phyloP scores from a whole-genome alignment of 441 rosid genomes.

The Cnidoscolus chayamansa region DNA sequence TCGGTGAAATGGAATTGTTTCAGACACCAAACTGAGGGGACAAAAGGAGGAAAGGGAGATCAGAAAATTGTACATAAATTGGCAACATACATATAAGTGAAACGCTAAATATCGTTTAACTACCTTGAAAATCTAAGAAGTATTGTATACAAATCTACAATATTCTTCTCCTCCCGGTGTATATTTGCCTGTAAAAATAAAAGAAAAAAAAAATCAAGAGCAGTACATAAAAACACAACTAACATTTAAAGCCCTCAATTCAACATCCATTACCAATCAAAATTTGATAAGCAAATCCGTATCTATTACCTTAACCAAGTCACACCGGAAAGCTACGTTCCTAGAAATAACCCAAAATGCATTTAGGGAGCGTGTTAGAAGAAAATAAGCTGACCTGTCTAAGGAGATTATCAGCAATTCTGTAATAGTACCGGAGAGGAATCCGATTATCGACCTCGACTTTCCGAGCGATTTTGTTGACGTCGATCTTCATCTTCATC shows the following conservation, averaged over 20 bases:
- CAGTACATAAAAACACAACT: not conserved
- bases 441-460: slow-evolving; percentile 83
- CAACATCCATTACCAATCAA: not conserved
- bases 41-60: not conserved
- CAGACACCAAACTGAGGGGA: slow-evolving; percentile 41
- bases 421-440: slow-evolving; percentile 65
- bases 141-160: slow-evolving; percentile 85
- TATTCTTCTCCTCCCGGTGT: slow-evolving; percentile 77
- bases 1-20: slow-evolving; percentile 85
- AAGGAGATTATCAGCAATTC: slow-evolving; percentile 90
- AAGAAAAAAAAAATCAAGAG: slow-evolving; percentile 1
- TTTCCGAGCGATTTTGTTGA: slow-evolving; percentile 50
- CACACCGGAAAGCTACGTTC: not conserved
- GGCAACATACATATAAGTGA: not conserved
- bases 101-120: not conserved
- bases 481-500: slow-evolving; percentile 59
- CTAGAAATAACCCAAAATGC: not conserved
- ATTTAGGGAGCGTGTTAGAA: not conserved
- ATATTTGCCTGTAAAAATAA: slow-evolving; percentile 54
- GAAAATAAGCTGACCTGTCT: slow-evolving; percentile 48
- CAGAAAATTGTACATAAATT: slow-evolving; percentile 20
- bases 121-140: slow-evolving; percentile 93
- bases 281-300: not conserved
- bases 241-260: not conserved
- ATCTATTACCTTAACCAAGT: not conserved